Evolutionary conservation across 176 grass and related monocot genomes (phyloP), one percentile per base, ranked within the genome.

Genomic region (Pharus latifolius): DNA sequence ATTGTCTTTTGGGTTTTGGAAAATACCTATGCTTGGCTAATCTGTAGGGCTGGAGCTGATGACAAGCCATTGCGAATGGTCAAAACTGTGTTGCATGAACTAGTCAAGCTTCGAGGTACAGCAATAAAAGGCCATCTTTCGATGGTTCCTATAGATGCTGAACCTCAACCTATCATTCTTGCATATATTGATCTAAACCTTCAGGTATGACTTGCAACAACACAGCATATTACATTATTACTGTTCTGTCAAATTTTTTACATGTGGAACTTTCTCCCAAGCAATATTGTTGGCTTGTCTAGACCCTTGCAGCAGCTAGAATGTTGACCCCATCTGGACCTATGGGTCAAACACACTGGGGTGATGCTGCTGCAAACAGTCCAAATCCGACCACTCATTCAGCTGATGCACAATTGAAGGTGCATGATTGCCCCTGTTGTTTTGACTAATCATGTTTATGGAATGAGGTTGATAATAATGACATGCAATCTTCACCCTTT

Each of bases 111-210:
- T 80, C 78, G 95, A 31, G 95, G 95, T 42, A 99, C 95, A 5
- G 87, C 90, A 60, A 91, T 99, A 74, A 99, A 99, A 53, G 95
- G 95, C n/a, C 95, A 99, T 63, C 95, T 99, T 52, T 99, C 95
- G 58, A 94, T 99, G 95, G 90, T 99, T 63, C 95, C 95, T 82
- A 99, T 99, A 81, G 95, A 99, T 58, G 86, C 74, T 50, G 95
- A 99, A 64, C 95, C 95, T 79, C 95, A 99, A 69, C 95, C 95
- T 28, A 99, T 99, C 71, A 99, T 99, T 85, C 82, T 99, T 46
- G 95, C 95, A 38, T 99, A 99, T 31, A 99, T 99, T 81, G 95
- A 99, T 71, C 84, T 99, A 56, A 99, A 99, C 79, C 95, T 99
- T 75, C 95, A 99, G 95, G 95, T 99, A 83, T 27, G 51, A 44